A percentile compares a stretch with the other conserved stretches of the same genome.
These are phyloP conservation scores for Clitopilus passeckerianus DNA, from an alignment of 768 basidiomycete genomes.

Conservation along the genomic window DNA sequence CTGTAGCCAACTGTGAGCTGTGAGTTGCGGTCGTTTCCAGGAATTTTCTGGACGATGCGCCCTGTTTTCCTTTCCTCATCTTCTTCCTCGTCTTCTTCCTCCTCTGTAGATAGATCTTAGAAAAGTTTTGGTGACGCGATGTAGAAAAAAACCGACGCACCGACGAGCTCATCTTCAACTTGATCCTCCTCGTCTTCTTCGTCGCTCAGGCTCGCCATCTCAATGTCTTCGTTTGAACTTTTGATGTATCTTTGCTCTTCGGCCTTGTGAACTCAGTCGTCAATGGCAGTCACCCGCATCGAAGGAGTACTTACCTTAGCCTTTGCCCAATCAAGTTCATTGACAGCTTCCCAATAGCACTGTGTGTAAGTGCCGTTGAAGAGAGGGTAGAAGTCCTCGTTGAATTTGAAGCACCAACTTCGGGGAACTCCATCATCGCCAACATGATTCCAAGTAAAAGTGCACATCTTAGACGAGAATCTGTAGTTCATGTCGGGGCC, in stretches of 20 bases:
- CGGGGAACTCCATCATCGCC: constrained; percentile 47
- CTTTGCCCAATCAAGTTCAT: constrained; percentile 73
- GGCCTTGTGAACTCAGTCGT: constrained; percentile 20
- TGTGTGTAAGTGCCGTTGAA: constrained; percentile 64
- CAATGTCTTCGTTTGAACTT: constrained; percentile 79
- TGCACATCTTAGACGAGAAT: constrained; percentile 54
- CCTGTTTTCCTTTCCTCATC: constrained; percentile 40
- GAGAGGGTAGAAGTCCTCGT: constrained; percentile 46
- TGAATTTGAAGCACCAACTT: constrained; percentile 84
- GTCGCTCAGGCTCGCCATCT: constrained; percentile 76
- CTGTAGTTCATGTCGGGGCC: constrained; percentile 67
- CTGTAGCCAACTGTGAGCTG: constrained; percentile 93
- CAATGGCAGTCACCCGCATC: neutral
- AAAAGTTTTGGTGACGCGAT: neutral
- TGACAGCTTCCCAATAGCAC: constrained; percentile 76
- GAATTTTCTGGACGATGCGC: constrained; percentile 15
- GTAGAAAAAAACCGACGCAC: constrained; percentile 26
- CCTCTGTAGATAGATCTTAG: neutral
- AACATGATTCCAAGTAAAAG: constrained; percentile 87
- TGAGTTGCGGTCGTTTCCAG: constrained; percentile 70
- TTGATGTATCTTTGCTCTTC: constrained; percentile 88
- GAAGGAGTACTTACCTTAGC: constrained; percentile 51
- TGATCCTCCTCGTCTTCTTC: constrained; percentile 81
- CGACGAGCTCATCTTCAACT: constrained; percentile 59
- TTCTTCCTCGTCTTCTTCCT: constrained; percentile 28